Base-by-base conservation (phyloP, 495 filamentous ascomycete genomes). In the Aspergillus egyptiacus region DNA sequence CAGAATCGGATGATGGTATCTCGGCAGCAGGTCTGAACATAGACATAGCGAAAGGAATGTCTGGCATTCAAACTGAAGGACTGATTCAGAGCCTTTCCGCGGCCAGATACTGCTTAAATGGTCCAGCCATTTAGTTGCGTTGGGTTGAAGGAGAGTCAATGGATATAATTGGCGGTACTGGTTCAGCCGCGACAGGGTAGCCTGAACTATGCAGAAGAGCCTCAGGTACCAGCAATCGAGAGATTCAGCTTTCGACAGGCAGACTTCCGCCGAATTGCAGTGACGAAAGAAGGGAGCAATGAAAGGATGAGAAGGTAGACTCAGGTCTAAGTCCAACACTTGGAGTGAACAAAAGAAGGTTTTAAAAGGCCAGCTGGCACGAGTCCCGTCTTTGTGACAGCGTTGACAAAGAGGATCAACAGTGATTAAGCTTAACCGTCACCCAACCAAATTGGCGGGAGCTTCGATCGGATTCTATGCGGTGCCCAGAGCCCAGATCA, bases 21-120 rank as follows among this genome's bases (percentile, higher is more conserved):
- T 73, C 71, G 24, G 65, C 63, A 17, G 68, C 62, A 40, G 68
- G 60, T 35, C 64, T 64, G 47, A 74, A 74, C 66, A 74, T 64
- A 9, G 71, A 74, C 71, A 74, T 74, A 5, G 49, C 63, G 61
- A 43, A 28, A 31, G 49, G 27, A 24, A 8, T n/a, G 46, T 13
- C 31, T 24, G 28, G 14, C 1, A 17, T 20, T 25, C 19, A 23
- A 38, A 20, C 24, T 0, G 22, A 38, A 32, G 18, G 32, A 46
- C 19, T 30, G 41, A 20, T 28, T 33, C 30, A 51, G 11, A 24
- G 34, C 44, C 34, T 39, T 19, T n/a, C 20, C 6, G 47, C 18
- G 34, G 44, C 49, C 50, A 48, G n/a, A 17, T 31, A 46, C 13
- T 32, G 40, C n/a, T 24, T 22, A 23, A 13, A 48, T 25, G 34